Conservation (phyloP, 2,329 filamentous ascomycete genomes). For the Penicillium sp. region DNA sequence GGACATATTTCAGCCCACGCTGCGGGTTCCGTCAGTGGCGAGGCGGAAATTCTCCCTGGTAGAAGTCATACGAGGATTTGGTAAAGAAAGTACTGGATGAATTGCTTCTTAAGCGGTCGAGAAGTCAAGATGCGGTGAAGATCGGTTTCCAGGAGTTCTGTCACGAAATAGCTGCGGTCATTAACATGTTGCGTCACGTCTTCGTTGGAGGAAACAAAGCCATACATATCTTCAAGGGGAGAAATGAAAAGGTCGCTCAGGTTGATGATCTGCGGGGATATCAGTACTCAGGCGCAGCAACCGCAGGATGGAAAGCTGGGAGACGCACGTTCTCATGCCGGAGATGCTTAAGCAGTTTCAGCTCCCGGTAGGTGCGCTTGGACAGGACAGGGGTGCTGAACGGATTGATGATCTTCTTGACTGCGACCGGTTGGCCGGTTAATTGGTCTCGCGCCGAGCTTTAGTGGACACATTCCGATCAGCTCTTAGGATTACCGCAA, state of each 20-base stretch:
- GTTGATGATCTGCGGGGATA: slow-evolving; percentile 73
- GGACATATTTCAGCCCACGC: slow-evolving; percentile 98
- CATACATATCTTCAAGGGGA: slow-evolving; percentile 95
- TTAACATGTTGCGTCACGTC: neutral
- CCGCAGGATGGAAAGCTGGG: neutral
- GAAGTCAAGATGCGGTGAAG: slow-evolving; percentile 93
- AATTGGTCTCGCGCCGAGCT: slow-evolving; percentile 98
- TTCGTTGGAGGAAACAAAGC: no score
- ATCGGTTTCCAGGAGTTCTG: slow-evolving; percentile 94
- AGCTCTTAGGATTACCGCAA: slow-evolving; percentile 7
- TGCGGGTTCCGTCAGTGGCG: slow-evolving; percentile 43
- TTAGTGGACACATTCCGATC: slow-evolving; percentile 19
- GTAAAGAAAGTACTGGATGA: slow-evolving; percentile 99
- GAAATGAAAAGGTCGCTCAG: slow-evolving; percentile 99
- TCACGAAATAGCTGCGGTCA: slow-evolving; percentile 81
- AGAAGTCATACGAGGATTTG: slow-evolving; percentile 78
- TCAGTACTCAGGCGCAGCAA: slow-evolving; percentile 5
- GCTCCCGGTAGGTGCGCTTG: slow-evolving; percentile 94
- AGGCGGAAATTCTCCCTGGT: neutral
- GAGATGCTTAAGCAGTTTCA: slow-evolving; percentile 96
- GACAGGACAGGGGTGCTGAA: slow-evolving; percentile 99
- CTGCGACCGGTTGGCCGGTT: slow-evolving; percentile 91
- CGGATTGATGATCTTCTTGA: slow-evolving; percentile 99
- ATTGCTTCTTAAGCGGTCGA: slow-evolving; percentile 95
- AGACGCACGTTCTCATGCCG: slow-evolving; percentile 85